Evolutionary conservation across 371 early-diverging fungal species (phyloP), one percentile per base, ranked within the genome.

Genomic region (Mortierella sp.): DNA sequence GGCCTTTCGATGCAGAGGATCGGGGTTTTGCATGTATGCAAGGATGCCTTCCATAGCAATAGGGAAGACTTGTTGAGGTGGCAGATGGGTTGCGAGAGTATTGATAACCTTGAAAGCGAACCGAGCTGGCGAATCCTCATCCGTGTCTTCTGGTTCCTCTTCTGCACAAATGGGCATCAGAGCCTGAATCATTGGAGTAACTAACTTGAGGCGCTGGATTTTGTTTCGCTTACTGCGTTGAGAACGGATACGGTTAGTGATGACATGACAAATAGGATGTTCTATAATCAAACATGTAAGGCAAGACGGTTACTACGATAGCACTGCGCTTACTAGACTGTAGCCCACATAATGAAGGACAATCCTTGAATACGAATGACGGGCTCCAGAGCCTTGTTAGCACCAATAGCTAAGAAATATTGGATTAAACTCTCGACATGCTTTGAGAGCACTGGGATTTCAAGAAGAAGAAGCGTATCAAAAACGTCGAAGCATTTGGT

Each of bases 21-120:
- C 87, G 6, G 87, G 82, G 61, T 86, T 93, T 64, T 91, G 91
- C 89, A 95, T 89, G 70, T 94, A 95, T 59, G 81, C 81, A 23
- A 92, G 69, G 47, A 96, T 91, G 61, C 89, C 83, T 15, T 90
- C 83, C 75, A 91, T 86, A 30, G 94, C 89, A 3, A 88, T 81
- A 7, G 94, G 94, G 83, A 95, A 96, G 9, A 97, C 94, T 64
- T 94, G 92, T 68, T 91, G 90, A 51, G 97, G 95, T 45, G 97
- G 93, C 62, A 96, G 84, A 66, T 92, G 90, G 57, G 90, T 91
- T 14, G 94, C 90, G 46, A 97, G 69, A n/a, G 92, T 85, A 67
- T 91, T 92, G 64, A 94, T 84, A 14, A 92, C 88, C 69, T 90
- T 90, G 81, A 89, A 84, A 12, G 92, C 88, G 30, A 90, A 86